Evolutionary conservation across 2,329 filamentous ascomycete species (phyloP).

Genomic region (Paraphaeosphaeria minitans): DNA sequence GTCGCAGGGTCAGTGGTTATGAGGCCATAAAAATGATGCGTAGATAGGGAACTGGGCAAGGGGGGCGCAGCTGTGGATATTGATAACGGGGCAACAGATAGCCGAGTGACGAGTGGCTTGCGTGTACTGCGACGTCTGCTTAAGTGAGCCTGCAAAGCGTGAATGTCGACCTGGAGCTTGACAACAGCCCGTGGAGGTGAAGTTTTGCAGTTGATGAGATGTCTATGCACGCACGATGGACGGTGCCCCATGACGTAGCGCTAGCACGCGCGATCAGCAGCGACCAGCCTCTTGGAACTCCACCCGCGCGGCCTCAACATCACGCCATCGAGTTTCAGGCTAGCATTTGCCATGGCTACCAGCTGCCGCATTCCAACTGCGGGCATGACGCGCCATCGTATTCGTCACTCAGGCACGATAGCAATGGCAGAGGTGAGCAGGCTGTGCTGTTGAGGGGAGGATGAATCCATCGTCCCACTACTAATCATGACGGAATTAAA

Average conservation of each 20-base stretch:
- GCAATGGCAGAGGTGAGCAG: neutral
- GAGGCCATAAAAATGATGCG: constrained; percentile 6
- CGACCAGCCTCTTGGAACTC: neutral
- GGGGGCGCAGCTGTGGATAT: constrained; percentile 13
- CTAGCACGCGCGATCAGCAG: neutral
- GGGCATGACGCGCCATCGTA: constrained; percentile 13
- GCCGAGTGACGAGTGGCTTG: constrained; percentile 1
- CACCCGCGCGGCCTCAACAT: neutral
- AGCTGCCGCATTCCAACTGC: constrained; percentile 1
- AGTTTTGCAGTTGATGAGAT: neutral
- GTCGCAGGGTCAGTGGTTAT: constrained; percentile 1
- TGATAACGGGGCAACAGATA: constrained; percentile 1
- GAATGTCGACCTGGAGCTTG: neutral
- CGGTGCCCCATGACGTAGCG: constrained; percentile 4
- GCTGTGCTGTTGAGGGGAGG: constrained; percentile 25
- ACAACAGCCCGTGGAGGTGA: neutral
- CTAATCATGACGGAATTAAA: constrained; percentile 12
- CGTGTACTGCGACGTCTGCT: constrained; percentile 5
- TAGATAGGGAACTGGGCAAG: constrained; percentile 20
- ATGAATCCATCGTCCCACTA: constrained; percentile 40
- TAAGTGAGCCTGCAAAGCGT: neutral
- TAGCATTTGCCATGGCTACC: neutral
- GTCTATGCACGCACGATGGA: neutral
- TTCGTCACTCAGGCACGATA: neutral
- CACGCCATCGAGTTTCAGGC: constrained; percentile 1